Conservation (phyloP, 2,329 filamentous ascomycete genomes). For the Epichloe aotearoae region DNA sequence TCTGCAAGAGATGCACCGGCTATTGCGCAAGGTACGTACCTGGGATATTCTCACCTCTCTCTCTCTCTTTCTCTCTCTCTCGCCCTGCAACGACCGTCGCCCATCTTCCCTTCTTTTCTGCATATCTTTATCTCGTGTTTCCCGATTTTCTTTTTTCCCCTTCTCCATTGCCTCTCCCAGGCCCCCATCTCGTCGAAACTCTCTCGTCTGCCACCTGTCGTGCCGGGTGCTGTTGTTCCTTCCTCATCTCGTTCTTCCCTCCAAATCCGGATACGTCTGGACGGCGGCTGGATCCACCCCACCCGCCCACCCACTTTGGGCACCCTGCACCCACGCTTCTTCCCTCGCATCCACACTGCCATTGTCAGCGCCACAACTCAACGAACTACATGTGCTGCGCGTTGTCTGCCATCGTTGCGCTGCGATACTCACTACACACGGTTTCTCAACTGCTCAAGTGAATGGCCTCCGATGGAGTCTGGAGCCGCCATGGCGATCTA, state of each 20-base stretch:
- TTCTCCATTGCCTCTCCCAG: background rate
- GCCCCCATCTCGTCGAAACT: no score
- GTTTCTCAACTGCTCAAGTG: background rate
- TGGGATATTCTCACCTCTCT: background rate
- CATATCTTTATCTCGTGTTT: background rate
- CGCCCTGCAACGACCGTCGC: no score
- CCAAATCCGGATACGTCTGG: conserved; percentile 3
- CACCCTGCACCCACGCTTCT: conserved; percentile 5
- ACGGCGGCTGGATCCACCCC: conserved; percentile 3
- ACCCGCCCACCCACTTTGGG: conserved; percentile 4
- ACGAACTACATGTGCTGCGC: conserved; percentile 5
- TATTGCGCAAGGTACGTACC: conserved; percentile 73
- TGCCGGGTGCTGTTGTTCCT: conserved; percentile 2
- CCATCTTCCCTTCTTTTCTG: background rate
- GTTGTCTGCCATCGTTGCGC: background rate
- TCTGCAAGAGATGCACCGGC: conserved; percentile 80
- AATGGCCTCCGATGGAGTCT: background rate
- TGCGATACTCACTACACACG: background rate
- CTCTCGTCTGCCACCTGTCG: no score
- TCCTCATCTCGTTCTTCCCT: conserved; percentile 2
- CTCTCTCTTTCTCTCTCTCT: background rate
- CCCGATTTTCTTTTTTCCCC: background rate
- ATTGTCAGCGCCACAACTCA: conserved; percentile 2
- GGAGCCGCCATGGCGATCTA: background rate
- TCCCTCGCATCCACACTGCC: conserved; percentile 10